Percentiles rank a stretch among this genome's conserved stretches.
Evolutionary conservation across 768 basidiomycete species (phyloP).

Genomic region (Symmetrospora coprosmae): DNA sequence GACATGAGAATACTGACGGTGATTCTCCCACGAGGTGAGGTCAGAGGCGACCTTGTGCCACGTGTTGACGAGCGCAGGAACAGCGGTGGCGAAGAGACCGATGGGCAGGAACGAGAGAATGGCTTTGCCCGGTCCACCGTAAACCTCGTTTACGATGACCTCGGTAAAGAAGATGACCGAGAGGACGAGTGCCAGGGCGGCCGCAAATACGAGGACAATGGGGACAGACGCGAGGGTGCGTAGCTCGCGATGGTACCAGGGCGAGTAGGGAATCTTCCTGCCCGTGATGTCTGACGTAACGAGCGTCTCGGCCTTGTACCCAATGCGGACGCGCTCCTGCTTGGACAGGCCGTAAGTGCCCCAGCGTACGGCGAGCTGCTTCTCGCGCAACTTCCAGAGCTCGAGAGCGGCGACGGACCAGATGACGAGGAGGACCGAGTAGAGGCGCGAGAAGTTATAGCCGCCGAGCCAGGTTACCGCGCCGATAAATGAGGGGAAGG

Average conservation of each 20-base stretch:
- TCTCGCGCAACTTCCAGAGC: constrained; percentile 78
- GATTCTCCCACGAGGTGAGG: constrained; percentile 83
- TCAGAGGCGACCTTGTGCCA: constrained; percentile 44
- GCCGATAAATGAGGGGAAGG: constrained; percentile 61
- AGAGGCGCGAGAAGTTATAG: constrained; percentile 58
- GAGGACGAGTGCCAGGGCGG: constrained; percentile 53
- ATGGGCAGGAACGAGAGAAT: constrained; percentile 67
- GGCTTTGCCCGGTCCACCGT: constrained; percentile 69
- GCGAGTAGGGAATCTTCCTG: constrained; percentile 34
- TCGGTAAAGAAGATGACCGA: constrained; percentile 48
- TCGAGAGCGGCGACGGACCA: constrained; percentile 83
- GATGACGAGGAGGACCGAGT: constrained; percentile 58
- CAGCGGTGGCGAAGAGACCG: constrained; percentile 60
- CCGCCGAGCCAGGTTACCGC: constrained; percentile 55
- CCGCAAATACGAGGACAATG: constrained; percentile 53
- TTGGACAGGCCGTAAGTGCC: constrained; percentile 57
- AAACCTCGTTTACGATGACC: constrained; percentile 75
- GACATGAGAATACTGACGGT: constrained; percentile 56
- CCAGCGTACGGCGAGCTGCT: constrained; percentile 66
- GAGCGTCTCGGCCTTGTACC: background rate
- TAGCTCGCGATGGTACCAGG: constrained; percentile 63
- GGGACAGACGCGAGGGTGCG: constrained; percentile 38
- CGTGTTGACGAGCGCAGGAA: constrained; percentile 45
- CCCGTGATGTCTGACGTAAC: constrained; percentile 21
- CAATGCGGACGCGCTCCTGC: background rate